These are phyloP conservation scores for Termitomyces heimii DNA, from an alignment of 768 basidiomycete species.

Conservation along the genomic window DNA sequence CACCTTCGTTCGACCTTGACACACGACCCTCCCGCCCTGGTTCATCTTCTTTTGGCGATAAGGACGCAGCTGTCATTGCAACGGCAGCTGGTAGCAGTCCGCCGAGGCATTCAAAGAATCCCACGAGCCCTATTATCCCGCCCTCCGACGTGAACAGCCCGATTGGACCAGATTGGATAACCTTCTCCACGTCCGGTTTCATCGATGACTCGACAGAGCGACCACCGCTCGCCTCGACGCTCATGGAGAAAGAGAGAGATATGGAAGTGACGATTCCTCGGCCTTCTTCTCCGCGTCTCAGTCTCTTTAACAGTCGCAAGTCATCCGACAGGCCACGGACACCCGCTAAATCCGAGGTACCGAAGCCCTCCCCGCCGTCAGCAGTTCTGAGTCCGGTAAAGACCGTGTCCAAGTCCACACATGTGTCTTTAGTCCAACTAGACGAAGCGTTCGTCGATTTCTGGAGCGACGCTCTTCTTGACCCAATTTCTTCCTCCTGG, in stretches of 20 bases:
- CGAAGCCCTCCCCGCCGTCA: constrained; percentile 11
- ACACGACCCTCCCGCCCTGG: constrained; percentile 24
- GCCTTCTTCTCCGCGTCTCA: constrained; percentile 26
- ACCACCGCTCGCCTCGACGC: constrained; percentile 46
- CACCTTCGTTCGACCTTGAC: constrained; percentile 26
- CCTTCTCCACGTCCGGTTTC: constrained; percentile 66
- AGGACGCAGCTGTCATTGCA: constrained; percentile 12
- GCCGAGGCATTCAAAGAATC: constrained; percentile 21
- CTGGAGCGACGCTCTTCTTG: constrained; percentile 70
- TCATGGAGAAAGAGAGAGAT: constrained; percentile 55
- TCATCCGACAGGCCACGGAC: constrained; percentile 19
- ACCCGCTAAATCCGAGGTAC: constrained; percentile 9
- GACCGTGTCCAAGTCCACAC: constrained; percentile 31
- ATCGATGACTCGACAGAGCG: constrained; percentile 31
- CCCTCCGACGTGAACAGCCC: constrained; percentile 17
- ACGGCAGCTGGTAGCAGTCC: constrained; percentile 11
- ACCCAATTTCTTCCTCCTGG: constrained; percentile 61
- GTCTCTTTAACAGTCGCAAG: constrained; percentile 20
- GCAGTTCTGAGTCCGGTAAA: constrained; percentile 13
- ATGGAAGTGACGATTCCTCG: constrained; percentile 47
- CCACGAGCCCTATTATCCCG: constrained; percentile 21
- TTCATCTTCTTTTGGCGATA: constrained; percentile 23
- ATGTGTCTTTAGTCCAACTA: constrained; percentile 46
- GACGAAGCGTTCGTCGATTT: constrained; percentile 84
- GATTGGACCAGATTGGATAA: constrained; percentile 51